These are phyloP conservation scores for Didymella pinodella DNA, from an alignment of 2,329 filamentous ascomycete genomes.

Conservation along the genomic window DNA sequence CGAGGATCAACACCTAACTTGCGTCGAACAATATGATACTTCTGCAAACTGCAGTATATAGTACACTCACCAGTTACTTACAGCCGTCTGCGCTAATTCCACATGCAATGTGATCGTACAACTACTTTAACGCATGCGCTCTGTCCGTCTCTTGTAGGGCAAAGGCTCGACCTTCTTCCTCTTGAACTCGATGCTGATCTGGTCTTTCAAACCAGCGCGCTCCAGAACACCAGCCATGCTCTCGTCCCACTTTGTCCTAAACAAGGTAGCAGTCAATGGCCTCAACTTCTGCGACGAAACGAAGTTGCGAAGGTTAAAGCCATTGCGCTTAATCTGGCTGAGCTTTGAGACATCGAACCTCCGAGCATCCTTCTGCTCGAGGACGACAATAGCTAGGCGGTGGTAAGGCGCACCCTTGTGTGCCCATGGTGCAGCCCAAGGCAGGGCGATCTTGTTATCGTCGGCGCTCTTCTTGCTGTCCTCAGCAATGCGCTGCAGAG, in stretches of 20 bases:
- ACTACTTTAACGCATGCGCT: constrained; percentile 53
- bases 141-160: constrained; percentile 68
- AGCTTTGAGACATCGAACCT: constrained; percentile 63
- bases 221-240: constrained; percentile 87
- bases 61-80: constrained; percentile 31
- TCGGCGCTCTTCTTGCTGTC: constrained; percentile 56
- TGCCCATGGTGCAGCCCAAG: constrained; percentile 86
- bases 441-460: constrained; percentile 69
- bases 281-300: constrained; percentile 72
- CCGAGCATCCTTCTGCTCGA: constrained; percentile 74
- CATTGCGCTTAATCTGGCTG: constrained; percentile 75
- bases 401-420: constrained; percentile 94
- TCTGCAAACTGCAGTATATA: constrained; percentile 26
- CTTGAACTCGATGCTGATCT: constrained; percentile 82
- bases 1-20: neutral
- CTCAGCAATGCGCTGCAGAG: constrained; percentile 43
- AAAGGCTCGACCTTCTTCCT: constrained; percentile 75
- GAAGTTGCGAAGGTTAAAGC: constrained; percentile 79
- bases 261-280: constrained; percentile 84
- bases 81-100: constrained; percentile 20
- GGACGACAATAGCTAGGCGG: constrained; percentile 80
- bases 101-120: constrained; percentile 4
- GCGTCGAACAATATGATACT: constrained; percentile 12
- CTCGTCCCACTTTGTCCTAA: constrained; percentile 90
- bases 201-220: constrained; percentile 73